Conservation (phyloP, 2,329 filamentous ascomycete genomes). For the Fusarium clavum region DNA sequence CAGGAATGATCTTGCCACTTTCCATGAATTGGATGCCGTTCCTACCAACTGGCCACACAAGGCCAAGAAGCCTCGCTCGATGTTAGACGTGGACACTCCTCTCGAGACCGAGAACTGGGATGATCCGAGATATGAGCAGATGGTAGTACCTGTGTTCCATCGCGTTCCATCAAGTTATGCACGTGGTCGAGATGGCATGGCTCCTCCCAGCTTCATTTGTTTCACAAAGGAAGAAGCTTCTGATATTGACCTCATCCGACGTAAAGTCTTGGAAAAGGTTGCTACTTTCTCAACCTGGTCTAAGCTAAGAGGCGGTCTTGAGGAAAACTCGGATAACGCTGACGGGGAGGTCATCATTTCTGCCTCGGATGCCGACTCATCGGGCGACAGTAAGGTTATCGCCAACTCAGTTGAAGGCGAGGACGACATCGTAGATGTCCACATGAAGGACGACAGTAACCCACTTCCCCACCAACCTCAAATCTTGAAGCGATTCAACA, state of each 20-base stretch:
- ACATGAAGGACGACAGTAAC: conserved; percentile 75
- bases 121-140: conserved; percentile 70
- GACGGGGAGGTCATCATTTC: conserved; percentile 78
- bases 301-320: conserved; percentile 66
- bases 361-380: conserved; percentile 72
- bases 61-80: conserved; percentile 62
- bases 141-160: conserved; percentile 79
- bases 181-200: conserved; percentile 47
- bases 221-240: conserved; percentile 77
- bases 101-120: conserved; percentile 63
- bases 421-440: conserved; percentile 90
- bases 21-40: conserved; percentile 79
- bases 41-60: conserved; percentile 82
- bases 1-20: conserved; percentile 73
- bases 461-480: conserved; percentile 37
- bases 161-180: conserved; percentile 56
- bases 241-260: conserved; percentile 76
- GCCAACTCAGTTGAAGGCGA: conserved; percentile 87
- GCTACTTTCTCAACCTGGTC: conserved; percentile 80
- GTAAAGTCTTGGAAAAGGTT: conserved; percentile 82
- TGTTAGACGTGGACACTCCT: conserved; percentile 61
- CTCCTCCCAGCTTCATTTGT: conserved; percentile 77
- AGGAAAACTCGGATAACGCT: conserved; percentile 62
- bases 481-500: conserved; percentile 61
- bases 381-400: conserved; percentile 76